phyloP scores from a whole-genome alignment of 768 basidiomycete species.

The Trichaptum fuscoviolaceum region DNA sequence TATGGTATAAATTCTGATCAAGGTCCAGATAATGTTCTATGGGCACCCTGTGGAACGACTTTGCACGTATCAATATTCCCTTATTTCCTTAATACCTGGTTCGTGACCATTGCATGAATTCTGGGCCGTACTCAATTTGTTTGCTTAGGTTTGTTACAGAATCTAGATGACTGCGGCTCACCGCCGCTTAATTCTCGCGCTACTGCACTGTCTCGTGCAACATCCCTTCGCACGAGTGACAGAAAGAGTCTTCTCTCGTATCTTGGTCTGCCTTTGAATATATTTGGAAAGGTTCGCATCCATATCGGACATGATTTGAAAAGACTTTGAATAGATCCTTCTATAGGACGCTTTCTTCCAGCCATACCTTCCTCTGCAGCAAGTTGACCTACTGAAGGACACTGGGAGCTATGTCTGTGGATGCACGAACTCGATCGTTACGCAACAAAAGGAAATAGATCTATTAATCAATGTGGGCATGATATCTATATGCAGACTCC shows the following conservation, averaged over 20 bases:
- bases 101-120: slow-evolving; percentile 13
- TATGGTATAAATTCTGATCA: neutral
- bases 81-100: slow-evolving; percentile 93
- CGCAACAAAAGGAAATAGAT: slow-evolving; percentile 89
- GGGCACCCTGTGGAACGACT: slow-evolving; percentile 94
- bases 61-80: slow-evolving; percentile 96
- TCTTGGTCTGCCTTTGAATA: slow-evolving; percentile 86
- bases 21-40: slow-evolving; percentile 83
- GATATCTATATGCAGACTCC: neutral
- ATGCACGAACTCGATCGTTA: slow-evolving; percentile 94
- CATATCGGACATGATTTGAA: neutral
- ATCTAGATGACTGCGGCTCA: slow-evolving; percentile 86
- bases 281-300: slow-evolving; percentile 76
- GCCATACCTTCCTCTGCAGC: slow-evolving; percentile 93
- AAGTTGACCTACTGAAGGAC: slow-evolving; percentile 80
- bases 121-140: neutral
- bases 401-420: slow-evolving; percentile 86
- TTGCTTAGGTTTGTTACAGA: slow-evolving; percentile 71
- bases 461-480: slow-evolving; percentile 75
- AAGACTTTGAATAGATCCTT: neutral
- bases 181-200: slow-evolving; percentile 67
- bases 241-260: slow-evolving; percentile 87
- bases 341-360: slow-evolving; percentile 90
- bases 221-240: slow-evolving; percentile 83
- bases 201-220: slow-evolving; percentile 61